Evolutionary conservation across 768 basidiomycete genomes (phyloP), one percentile per base, ranked within the genome.

Genomic region (Cystofilobasidium ferigula): DNA sequence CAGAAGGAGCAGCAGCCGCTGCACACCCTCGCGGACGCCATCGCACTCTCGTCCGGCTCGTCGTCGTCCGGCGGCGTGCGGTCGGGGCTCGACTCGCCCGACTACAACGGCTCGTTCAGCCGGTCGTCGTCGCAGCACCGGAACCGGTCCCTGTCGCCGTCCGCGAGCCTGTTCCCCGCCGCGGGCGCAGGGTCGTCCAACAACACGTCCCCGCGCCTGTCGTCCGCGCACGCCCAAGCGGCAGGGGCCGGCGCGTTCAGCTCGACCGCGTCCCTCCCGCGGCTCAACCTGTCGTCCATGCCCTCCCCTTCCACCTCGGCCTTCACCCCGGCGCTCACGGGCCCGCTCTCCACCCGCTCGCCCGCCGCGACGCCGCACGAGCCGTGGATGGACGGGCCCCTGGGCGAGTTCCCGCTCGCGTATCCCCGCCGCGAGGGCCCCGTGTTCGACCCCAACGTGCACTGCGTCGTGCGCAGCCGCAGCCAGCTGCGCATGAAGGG

Each of bases 341-440:
- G n/a, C n/a, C n/a, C n/a, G n/a, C n/a, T 54, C 30, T 16, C 57
- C 43, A 58, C 58, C 22, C 63, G 47, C 45, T 64, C 56, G n/a
- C 57, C 57, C 32, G 57, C 51, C 28, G 51, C 20, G 6, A 53
- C 57, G 16, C 65, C 65, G 3, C 40, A 57, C n/a, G 65, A 67
- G 51, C 65, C 65, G 12, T 67, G 65, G 65, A 67, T 67, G 65
- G 65, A 67, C 48, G 65, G 65, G n/a, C 65, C 65, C 18, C 60
- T 67, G 2, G 59, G 34, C 24, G 65, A 67, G 36, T 67, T 67
- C 58, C 65, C 65, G 32, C 59, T 67, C 26, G 65, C 65, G 22
- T 67, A 60, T 40, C 53, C 65, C 1, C 48, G 65, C 20, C 43
- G 45, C 18, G 63, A 64, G 35, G 32, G 62, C 30, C 56, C 45